Evolutionary conservation across 2,329 filamentous ascomycete species (phyloP), one percentile per base, ranked within the genome.

Genomic region (Penicillium palitans): DNA sequence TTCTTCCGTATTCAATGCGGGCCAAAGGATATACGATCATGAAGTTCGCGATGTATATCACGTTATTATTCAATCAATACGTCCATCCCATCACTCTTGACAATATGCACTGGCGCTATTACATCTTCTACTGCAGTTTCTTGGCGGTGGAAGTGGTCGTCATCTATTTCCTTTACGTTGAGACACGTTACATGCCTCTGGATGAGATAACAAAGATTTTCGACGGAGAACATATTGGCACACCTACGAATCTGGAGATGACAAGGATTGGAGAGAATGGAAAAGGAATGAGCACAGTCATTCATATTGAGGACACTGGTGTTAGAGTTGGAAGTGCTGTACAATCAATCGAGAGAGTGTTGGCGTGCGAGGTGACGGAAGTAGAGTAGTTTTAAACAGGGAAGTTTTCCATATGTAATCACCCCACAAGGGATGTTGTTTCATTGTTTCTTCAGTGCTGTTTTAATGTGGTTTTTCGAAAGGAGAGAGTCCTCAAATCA

Each of bases 1-100:
- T 82, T 60, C 68, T 81, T 57, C 79, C 80, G 4, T 82, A 78
- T 71, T 76, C 75, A 59, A 76, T 81, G 55, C 78, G 80, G 50
- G 78, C 79, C 58, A 80, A 80, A 70, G 80, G 80, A 42, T 70
- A 81, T 52, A 73, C 70, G 0, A 66, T 75, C 55, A 72, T 74
- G 69, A 71, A 70, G 64, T 62, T 73, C 40, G 71, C 68, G 47
- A 68, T 74, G 55, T 69, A 74, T 49, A 59, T 68, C 42, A 54
- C 59, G 52, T 47, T 72, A 9, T 74, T 73, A 64, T 74, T 75
- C 67, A 76, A 76, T 58, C 67, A 71, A 27, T 73, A 69, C n/a
- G 65, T 72, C 50, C 72, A 74, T 45, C 68, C 69, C 2, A 66
- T 75, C 49, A 73, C 70, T 2, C 51, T 76, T 1, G 61, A 66